Evolutionary conservation across 371 early-diverging fungal genomes (phyloP).

Genomic region (Catenaria anguillulae): DNA sequence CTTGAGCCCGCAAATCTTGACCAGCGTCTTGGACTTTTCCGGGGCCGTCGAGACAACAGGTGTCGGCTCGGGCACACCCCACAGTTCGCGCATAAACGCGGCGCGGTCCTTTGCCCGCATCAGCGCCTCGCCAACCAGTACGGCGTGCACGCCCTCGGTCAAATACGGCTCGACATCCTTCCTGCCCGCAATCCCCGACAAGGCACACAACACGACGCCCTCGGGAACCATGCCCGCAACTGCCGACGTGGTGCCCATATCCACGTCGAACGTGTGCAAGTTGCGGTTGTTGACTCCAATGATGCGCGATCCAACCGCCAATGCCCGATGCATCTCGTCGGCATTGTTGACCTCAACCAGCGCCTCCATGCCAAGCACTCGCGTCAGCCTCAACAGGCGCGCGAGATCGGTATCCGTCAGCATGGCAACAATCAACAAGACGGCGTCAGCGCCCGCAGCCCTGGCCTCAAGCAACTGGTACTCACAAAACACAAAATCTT

Average conservation of each 20-base stretch:
- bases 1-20: conserved; percentile 85
- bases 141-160: conserved; percentile 47
- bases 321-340: conserved; percentile 74
- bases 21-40: conserved; percentile 22
- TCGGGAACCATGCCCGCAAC: conserved; percentile 60
- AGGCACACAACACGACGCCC: conserved; percentile 59
- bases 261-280: conserved; percentile 86
- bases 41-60: conserved; percentile 2
- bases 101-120: conserved; percentile 70
- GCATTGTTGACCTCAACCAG: conserved; percentile 88
- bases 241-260: conserved; percentile 62
- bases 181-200: conserved; percentile 75
- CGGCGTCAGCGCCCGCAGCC: conserved; percentile 78
- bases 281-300: conserved; percentile 96
- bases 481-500: conserved; percentile 91
- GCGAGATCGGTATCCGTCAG: conserved; percentile 47
- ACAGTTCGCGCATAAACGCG: conserved; percentile 52
- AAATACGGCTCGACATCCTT: conserved; percentile 70
- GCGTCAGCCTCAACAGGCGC: conserved; percentile 49
- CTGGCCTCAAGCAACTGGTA: conserved; percentile 91
- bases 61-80: conserved; percentile 10
- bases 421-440: conserved; percentile 92
- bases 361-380: conserved; percentile 85
- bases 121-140: conserved; percentile 90
- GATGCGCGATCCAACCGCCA: conserved; percentile 62